Percentiles rank a stretch among this genome's conserved stretches.
Conservation (phyloP, 192 early-diverging fungal species). For the Allomyces macrogynus region DNA sequence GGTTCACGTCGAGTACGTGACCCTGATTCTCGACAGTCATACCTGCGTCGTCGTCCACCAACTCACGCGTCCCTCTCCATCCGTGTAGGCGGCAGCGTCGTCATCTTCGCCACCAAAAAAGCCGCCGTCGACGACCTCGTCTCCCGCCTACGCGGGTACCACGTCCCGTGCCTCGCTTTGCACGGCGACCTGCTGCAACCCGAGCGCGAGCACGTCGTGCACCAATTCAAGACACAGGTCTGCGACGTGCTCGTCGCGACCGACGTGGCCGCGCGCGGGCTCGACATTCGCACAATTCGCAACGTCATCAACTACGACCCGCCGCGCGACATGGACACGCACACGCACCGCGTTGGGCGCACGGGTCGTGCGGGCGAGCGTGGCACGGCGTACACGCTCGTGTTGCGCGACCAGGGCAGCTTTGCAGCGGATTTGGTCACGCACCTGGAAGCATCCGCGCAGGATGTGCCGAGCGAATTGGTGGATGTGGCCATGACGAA, state of each 20-base stretch:
- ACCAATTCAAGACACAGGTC: slow-evolving; percentile 38
- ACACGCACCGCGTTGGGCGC: slow-evolving; percentile 57
- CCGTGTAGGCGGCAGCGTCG: slow-evolving; percentile 33
- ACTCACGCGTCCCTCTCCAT: too few species aligned
- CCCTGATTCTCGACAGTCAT: not conserved
- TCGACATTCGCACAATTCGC: slow-evolving; percentile 54
- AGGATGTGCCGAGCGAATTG: slow-evolving; percentile 21
- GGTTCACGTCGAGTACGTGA: slow-evolving; percentile 27
- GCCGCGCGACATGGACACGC: slow-evolving; percentile 62
- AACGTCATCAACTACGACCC: slow-evolving; percentile 65
- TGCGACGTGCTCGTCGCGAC: slow-evolving; percentile 42
- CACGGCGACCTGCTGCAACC: slow-evolving; percentile 61
- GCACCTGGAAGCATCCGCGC: slow-evolving; percentile 32
- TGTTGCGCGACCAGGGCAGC: slow-evolving; percentile 40
- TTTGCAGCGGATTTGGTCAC: slow-evolving; percentile 41
- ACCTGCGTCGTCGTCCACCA: too few species aligned
- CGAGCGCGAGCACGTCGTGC: slow-evolving; percentile 51
- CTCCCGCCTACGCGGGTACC: slow-evolving; percentile 30
- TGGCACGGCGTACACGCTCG: slow-evolving; percentile 38
- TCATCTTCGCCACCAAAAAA: slow-evolving; percentile 59
- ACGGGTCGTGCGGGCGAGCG: slow-evolving; percentile 52
- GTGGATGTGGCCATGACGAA: slow-evolving; percentile 19
- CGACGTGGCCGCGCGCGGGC: slow-evolving; percentile 52
- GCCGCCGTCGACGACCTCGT: slow-evolving; percentile 48
- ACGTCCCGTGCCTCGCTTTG: slow-evolving; percentile 31